Base-by-base conservation (phyloP, 805 yeast species). In the Metschnikowia hibisci region DNA sequence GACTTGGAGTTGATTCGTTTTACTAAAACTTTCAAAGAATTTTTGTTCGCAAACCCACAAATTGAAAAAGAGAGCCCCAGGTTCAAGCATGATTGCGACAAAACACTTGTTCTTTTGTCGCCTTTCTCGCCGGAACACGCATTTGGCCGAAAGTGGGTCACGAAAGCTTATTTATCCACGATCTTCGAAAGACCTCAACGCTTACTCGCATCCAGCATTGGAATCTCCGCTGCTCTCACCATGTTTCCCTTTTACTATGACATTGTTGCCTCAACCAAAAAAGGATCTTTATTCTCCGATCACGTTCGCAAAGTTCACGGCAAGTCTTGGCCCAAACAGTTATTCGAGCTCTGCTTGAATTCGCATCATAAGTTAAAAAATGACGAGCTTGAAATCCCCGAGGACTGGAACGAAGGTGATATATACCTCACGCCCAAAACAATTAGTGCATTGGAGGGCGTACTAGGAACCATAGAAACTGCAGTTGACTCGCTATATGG, bases 101-200 rank as follows among this genome's bases (percentile, higher is more conserved):
- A 74, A 49, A 76, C 87, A 0, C 69, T 82, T 31, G 67, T 86
- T 6, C 67, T 87, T 4, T 60, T 87, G 15, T 80, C 91, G 0
- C 91, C 95, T 0, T 69, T 77, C 44, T 80, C 88, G 1, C 69
- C 84, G 26, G 76, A 79, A 48, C 96, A 87, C 63, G 77, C 78
- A 0, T 87, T 84, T 59, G 81, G 87, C 4, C 71, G 96, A 30
- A 67, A 69, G 23, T 87, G 96, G 96, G 88, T 81, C 2, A 67
- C 86, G 6, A 84, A 82, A 56, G 61, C 79, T 1, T 82, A 83
- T 53, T 61, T 76, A 33, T 67, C 82, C 13, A 77, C 89, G 0
- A 82, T 87, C 28, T 91, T 87, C 20, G 96, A 87, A 62, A 66
- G 91, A 34, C 96, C 96, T 1, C 90, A 87, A 60, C 68, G 96